Conservation (phyloP, 116 monocot species). For the Papilionanthe hybrid region DNA sequence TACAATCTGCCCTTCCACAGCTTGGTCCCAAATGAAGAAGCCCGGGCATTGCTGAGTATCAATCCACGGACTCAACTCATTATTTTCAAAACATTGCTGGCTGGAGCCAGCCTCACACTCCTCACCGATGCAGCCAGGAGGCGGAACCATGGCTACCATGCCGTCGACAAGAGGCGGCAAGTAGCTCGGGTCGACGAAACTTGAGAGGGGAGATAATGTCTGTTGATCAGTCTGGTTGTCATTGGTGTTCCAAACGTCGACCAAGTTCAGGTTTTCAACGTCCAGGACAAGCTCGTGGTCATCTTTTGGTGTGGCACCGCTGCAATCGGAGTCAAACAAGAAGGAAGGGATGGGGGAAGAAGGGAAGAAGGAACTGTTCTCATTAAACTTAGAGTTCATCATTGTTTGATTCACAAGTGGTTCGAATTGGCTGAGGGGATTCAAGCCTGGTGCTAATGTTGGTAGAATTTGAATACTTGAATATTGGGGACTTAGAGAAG, state of each 20-base stretch:
- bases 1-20: no score
- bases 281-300: not conserved
- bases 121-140: slow-evolving; percentile 16
- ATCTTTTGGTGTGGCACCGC: not conserved
- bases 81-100: slow-evolving; percentile 24
- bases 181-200: slow-evolving; percentile 22
- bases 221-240: slow-evolving; percentile 12
- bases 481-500: slow-evolving; percentile 20
- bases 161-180: slow-evolving; percentile 47
- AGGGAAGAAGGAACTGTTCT: slow-evolving; percentile 20
- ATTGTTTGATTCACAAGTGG: slow-evolving; percentile 7
- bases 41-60: slow-evolving; percentile 13
- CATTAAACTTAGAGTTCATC: not conserved
- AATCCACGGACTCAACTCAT: slow-evolving; percentile 34
- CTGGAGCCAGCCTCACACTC: slow-evolving; percentile 13
- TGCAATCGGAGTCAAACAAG: slow-evolving; percentile 27
- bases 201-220: slow-evolving; percentile 11
- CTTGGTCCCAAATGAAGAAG: slow-evolving; percentile 33
- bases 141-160: slow-evolving; percentile 18
- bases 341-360: slow-evolving; percentile 29
- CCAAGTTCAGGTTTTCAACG: slow-evolving; percentile 5
- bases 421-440: slow-evolving; percentile 20
- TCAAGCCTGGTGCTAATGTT: not conserved
- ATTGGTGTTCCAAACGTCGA: slow-evolving; percentile 23
- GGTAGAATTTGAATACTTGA: not conserved